Conservation (phyloP, 2,329 filamentous ascomycete species). For the Xylariomycetidae sp. region DNA sequence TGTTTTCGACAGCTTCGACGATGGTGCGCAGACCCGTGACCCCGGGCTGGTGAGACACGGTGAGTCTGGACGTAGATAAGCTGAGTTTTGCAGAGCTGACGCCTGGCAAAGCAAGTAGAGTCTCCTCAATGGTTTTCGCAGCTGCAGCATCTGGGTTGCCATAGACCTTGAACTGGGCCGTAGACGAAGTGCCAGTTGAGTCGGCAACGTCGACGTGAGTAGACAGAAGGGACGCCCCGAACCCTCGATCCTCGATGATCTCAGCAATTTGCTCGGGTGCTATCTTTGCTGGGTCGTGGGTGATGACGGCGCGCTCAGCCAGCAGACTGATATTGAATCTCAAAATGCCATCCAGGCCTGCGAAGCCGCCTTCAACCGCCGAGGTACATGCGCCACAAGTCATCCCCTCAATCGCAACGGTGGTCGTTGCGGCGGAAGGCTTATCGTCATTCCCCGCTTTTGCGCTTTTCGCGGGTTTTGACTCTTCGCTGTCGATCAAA, state of each 20-base stretch:
- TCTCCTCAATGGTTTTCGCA: slow-evolving; percentile 66
- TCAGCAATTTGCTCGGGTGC: slow-evolving; percentile 68
- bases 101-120: slow-evolving; percentile 60
- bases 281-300: slow-evolving; percentile 71
- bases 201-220: slow-evolving; percentile 57
- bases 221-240: slow-evolving; percentile 78
- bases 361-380: slow-evolving; percentile 79
- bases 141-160: slow-evolving; percentile 66
- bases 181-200: slow-evolving; percentile 49
- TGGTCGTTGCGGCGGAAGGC: slow-evolving; percentile 61
- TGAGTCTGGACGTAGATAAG: slow-evolving; percentile 66
- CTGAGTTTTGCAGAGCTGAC: slow-evolving; percentile 69
- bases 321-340: slow-evolving; percentile 94
- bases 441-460: slow-evolving; percentile 22
- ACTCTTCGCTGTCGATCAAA: slow-evolving; percentile 63
- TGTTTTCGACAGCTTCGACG: slow-evolving; percentile 74
- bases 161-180: slow-evolving; percentile 76
- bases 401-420: slow-evolving; percentile 90
- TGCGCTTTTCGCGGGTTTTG: slow-evolving; percentile 31
- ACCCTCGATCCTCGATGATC: slow-evolving; percentile 83
- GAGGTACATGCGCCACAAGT: slow-evolving; percentile 96
- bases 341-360: slow-evolving; percentile 66
- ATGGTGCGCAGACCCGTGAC: slow-evolving; percentile 73
- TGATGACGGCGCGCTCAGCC: slow-evolving; percentile 83
- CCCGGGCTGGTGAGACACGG: slow-evolving; percentile 64